These are phyloP conservation scores for Calonectria leucothoes DNA, from an alignment of 2,329 filamentous ascomycete species.

Conservation along the genomic window DNA sequence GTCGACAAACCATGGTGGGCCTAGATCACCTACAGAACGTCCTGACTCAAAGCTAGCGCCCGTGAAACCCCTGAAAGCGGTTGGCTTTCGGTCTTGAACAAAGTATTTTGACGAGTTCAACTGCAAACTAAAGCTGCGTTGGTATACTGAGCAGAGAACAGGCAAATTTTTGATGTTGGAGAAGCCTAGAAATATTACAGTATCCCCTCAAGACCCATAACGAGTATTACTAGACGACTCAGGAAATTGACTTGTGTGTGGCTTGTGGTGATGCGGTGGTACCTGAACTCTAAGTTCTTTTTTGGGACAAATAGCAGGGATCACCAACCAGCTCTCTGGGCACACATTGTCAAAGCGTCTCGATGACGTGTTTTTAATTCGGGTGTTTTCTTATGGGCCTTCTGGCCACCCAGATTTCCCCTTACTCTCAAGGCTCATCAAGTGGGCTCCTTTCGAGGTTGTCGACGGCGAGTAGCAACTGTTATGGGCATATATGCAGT, in stretches of 20 bases:
- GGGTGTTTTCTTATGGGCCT: background rate
- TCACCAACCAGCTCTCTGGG: background rate
- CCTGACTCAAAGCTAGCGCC: too few relatives aligned
- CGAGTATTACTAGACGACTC: background rate
- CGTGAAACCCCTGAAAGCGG: too few relatives aligned
- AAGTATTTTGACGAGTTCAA: background rate
- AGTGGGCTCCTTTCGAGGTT: background rate
- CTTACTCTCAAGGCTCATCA: background rate
- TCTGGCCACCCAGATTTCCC: background rate
- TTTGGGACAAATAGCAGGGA: background rate
- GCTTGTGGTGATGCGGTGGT: background rate
- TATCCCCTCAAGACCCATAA: background rate
- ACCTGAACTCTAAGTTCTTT: background rate
- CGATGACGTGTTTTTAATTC: background rate
- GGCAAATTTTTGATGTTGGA: background rate
- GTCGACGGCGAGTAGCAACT: too few relatives aligned
- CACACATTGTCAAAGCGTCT: background rate
- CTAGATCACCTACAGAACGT: too few relatives aligned
- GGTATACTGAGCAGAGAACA: background rate
- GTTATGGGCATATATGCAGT: too few relatives aligned
- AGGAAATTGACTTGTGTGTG: background rate
- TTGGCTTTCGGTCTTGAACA: background rate
- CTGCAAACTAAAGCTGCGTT: background rate
- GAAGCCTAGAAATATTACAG: background rate
- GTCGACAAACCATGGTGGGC: too few relatives aligned